These are phyloP conservation scores for Blastocystis sp. DNA, from an alignment of 352 stramenopile genomes.

Conservation along the genomic window DNA sequence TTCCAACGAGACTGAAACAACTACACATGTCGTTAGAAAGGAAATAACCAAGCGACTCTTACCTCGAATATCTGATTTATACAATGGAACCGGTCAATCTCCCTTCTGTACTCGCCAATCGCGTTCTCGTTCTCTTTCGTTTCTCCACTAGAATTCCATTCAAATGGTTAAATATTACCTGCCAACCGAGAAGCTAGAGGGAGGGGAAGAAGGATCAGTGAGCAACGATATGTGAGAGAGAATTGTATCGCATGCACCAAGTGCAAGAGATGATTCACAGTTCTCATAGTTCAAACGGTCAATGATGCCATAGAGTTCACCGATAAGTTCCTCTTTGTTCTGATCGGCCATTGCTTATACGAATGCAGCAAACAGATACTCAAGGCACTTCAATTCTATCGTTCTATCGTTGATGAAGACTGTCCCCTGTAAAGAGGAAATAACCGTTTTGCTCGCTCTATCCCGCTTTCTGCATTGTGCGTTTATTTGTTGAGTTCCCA, in stretches of 20 bases:
- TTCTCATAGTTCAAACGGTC: not conserved
- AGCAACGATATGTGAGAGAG: not conserved
- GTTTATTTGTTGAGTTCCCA: not conserved
- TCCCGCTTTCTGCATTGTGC: not conserved
- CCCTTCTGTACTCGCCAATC: not conserved
- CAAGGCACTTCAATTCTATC: too few relatives aligned
- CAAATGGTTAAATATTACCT: too few relatives aligned
- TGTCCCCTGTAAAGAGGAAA: not conserved
- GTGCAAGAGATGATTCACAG: not conserved
- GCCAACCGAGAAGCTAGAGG: too few relatives aligned
- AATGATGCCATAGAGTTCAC: not conserved
- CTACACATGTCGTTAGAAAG: not conserved
- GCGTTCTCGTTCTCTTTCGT: not conserved
- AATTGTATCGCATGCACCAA: not conserved
- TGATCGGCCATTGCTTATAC: not conserved
- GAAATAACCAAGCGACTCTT: not conserved
- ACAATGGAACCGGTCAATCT: not conserved
- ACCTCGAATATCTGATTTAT: constrained; percentile 9
- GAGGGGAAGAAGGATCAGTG: too few relatives aligned
- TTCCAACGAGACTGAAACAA: not conserved
- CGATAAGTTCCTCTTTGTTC: not conserved
- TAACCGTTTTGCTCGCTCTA: not conserved
- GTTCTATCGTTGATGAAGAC: not conserved
- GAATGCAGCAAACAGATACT: too few relatives aligned
- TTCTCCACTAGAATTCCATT: too few relatives aligned